Base-by-base conservation (phyloP, 2,329 filamentous ascomycete genomes). In the Aspergillus niger region DNA sequence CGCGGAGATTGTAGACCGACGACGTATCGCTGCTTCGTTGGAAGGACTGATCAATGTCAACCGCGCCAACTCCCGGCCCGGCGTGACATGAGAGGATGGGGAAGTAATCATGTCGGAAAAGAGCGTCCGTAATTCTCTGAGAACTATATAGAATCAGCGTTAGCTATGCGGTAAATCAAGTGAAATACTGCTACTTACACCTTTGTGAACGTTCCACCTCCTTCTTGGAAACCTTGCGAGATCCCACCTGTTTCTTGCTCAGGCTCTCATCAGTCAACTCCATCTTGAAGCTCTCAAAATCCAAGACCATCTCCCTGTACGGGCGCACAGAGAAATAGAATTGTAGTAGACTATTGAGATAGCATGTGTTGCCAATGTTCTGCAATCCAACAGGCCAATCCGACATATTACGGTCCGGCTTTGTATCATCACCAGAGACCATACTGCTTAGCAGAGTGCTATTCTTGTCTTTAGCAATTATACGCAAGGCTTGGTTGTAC, bases 281-380 rank as follows among this genome's bases (percentile, higher is more conserved):
- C 70, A 95, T 85, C 65, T 89, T 86, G 69, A 89, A 85, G 4
- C 86, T 76, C 26, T 94, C 87, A 66, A 91, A 91, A 53, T 91
- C 82, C 60, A 96, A 81, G 3, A 97, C 88, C 65, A 97, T 85
- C 5, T 95, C 85, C 53, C 94, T 86, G 30, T 98, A 82, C 2
- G 91, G 88, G 63, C 88, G 89, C 58, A 98, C 86, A 0, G 93
- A 96, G 74, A 96, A 97, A 66, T 97, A 90, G 72, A 96, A 98
- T 58, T 99, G 95, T 8, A 99, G 82, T 52, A 99, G 85, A 77
- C 94, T 98, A 80, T 99, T 99, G 57, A 99, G 83, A 70, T 99
- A 99, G 75, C 95, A 99, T 0, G 96, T 99, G 71, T 99, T 99
- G 61, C 95, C 93, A 59, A 98, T 96, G 68, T 98, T 99, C 64